A percentile compares a stretch with the other conserved stretches of the same genome.
phyloP scores from a whole-genome alignment of 2,329 filamentous ascomycete species.

The Xylaria digitata region DNA sequence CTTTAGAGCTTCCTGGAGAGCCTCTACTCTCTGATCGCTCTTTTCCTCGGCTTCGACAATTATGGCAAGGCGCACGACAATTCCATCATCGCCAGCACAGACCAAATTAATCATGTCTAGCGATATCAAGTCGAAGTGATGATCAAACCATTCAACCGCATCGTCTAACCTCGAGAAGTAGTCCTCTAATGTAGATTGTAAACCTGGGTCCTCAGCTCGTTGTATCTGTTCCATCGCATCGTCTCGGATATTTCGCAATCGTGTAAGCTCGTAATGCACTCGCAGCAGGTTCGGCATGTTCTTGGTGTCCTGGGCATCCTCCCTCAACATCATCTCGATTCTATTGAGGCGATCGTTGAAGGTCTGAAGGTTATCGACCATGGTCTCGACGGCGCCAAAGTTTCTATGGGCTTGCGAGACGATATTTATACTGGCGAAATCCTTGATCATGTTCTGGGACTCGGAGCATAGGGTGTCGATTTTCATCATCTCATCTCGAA shows the following conservation, averaged over 20 bases:
- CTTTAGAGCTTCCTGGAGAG: slow-evolving; percentile 91
- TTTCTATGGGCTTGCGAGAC: slow-evolving; percentile 96
- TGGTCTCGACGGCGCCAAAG: slow-evolving; percentile 91
- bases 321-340: slow-evolving; percentile 80
- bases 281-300: slow-evolving; percentile 92
- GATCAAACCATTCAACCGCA: slow-evolving; percentile 93
- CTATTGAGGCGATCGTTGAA: slow-evolving; percentile 82
- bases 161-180: slow-evolving; percentile 89
- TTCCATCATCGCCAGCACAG: slow-evolving; percentile 84
- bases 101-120: slow-evolving; percentile 91
- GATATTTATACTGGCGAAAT: slow-evolving; percentile 92
- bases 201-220: slow-evolving; percentile 75
- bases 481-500: slow-evolving; percentile 98
- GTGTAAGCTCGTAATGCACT: slow-evolving; percentile 91
- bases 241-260: slow-evolving; percentile 92
- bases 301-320: slow-evolving; percentile 87
- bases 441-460: slow-evolving; percentile 95
- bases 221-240: slow-evolving; percentile 97
- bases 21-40: slow-evolving; percentile 90
- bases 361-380: slow-evolving; percentile 89
- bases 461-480: slow-evolving; percentile 98
- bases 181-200: slow-evolving; percentile 86
- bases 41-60: slow-evolving; percentile 97
- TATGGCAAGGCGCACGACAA: slow-evolving; percentile 91
- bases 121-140: slow-evolving; percentile 88